phyloP scores from a whole-genome alignment of 169 alveolate genomes.

The Miamiensis avidus region DNA sequence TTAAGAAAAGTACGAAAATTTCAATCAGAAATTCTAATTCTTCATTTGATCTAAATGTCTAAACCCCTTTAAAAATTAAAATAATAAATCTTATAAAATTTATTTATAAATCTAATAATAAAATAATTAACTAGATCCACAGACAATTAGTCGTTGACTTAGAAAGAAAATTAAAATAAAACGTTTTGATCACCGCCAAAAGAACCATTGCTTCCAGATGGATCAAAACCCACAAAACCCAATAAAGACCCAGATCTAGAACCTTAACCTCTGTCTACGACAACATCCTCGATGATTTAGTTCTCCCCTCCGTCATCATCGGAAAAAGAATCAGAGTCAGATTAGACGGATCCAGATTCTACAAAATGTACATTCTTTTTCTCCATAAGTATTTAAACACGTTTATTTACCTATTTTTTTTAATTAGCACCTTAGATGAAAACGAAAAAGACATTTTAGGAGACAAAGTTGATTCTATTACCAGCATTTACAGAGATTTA shows the following conservation, averaged over 20 bases:
- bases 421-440: constrained; percentile 46
- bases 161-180: constrained; percentile 63
- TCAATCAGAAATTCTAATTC: too few relatives aligned
- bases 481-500: constrained; percentile 51
- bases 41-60: too few relatives aligned
- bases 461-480: constrained; percentile 62
- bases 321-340: constrained; percentile 73
- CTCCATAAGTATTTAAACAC: too few relatives aligned
- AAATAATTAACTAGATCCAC: constrained; percentile 45
- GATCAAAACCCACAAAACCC: constrained; percentile 62
- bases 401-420: not conserved
- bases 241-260: constrained; percentile 77
- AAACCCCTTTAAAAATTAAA: too few relatives aligned
- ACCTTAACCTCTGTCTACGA: constrained; percentile 68
- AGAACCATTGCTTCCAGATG: constrained; percentile 67
- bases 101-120: too few relatives aligned
- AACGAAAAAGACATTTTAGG: constrained; percentile 64
- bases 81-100: too few relatives aligned
- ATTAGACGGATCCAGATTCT: constrained; percentile 63
- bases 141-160: constrained; percentile 58
- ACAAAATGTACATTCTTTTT: constrained; percentile 41
- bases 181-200: constrained; percentile 59
- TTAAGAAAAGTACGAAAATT: too few relatives aligned
- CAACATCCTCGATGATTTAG: constrained; percentile 64
- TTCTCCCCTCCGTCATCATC: constrained; percentile 57